Evolutionary conservation across 768 basidiomycete species (phyloP), one percentile per base, ranked within the genome.

Genomic region (Auriscalpium vulgare): DNA sequence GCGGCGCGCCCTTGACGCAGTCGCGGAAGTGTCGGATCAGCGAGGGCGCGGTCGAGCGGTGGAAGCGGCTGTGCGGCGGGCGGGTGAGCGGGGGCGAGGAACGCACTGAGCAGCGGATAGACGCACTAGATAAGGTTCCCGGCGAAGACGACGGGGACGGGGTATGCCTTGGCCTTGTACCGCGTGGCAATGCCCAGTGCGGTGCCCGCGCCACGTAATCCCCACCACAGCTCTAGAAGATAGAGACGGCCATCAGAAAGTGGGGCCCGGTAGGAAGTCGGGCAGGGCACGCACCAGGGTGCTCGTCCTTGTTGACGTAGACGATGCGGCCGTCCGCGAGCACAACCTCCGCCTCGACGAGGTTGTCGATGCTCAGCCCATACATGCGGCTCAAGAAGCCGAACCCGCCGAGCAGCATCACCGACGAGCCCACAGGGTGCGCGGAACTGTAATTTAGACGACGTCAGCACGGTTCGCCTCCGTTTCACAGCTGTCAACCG

Each of bases 1-100:
- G 80, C 1, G 92, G 91, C 11, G 90, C 88, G 43, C 84, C 83
- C 66, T 95, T 95, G 73, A 95, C 80, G 65, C 91, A 94, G 68
- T 97, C 94, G 23, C 94, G 84, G 73, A 93, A 91, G 70, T 95
- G 94, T 60, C 85, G 87, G 66, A 97, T 83, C 47, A 95, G 80
- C 5, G 89, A 91, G 4, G 91, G 85, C 0, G 94, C 87, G 0
- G 91, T 95, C n/a, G 84, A 80, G 49, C 78, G 81, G 68, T 91
- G 84, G 73, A 95, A 97, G 38, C 90, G 88, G 69, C 92, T 95
- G 29, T 29, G 29, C 29, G 29, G 29, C 5, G 29, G 29, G 64
- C 8, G 59, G 50, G 60, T 11, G 9, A 19, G 52, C 56, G 40
- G n/a, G 21, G 37, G 14, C 14, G 11, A 56, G 19, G 36, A 37